Evolutionary conservation across 768 basidiomycete genomes (phyloP).

Genomic region (Xerocomellus chrysenteron): DNA sequence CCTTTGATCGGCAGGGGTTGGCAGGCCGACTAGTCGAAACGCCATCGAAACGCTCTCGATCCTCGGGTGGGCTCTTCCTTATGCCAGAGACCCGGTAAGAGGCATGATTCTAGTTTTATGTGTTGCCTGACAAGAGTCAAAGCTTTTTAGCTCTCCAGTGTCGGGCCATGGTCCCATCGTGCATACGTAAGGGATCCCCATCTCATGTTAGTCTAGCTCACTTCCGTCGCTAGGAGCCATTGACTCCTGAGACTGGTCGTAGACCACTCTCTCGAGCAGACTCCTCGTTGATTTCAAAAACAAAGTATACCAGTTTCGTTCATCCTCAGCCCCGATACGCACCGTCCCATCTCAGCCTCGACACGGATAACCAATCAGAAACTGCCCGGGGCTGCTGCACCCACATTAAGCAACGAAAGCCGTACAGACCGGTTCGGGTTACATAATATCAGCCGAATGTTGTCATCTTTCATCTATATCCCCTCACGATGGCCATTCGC

Average conservation of each 20-base stretch:
- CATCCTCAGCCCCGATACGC: conserved; percentile 27
- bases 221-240: conserved; percentile 37
- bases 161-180: conserved; percentile 31
- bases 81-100: conserved; percentile 45
- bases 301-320: conserved; percentile 26
- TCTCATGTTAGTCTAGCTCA: conserved; percentile 9
- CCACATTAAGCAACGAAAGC: conserved; percentile 57
- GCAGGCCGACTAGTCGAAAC: conserved; percentile 26
- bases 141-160: conserved; percentile 31
- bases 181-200: conserved; percentile 34
- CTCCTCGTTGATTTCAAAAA: conserved; percentile 26
- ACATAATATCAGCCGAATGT: conserved; percentile 34
- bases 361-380: conserved; percentile 45
- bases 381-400: conserved; percentile 28
- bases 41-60: conserved; percentile 40
- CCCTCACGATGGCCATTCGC: conserved; percentile 62
- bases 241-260: conserved; percentile 45
- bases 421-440: conserved; percentile 59
- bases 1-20: neutral
- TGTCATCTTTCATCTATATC: conserved; percentile 41
- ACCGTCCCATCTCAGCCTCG: conserved; percentile 36
- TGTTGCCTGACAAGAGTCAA: conserved; percentile 24
- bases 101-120: conserved; percentile 29
- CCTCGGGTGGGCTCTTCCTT: conserved; percentile 45
- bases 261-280: conserved; percentile 45